A percentile compares a stretch with the other conserved stretches of the same genome.
phyloP scores from a whole-genome alignment of 257 asterid genomes.

The Nicotiana noctiflora region DNA sequence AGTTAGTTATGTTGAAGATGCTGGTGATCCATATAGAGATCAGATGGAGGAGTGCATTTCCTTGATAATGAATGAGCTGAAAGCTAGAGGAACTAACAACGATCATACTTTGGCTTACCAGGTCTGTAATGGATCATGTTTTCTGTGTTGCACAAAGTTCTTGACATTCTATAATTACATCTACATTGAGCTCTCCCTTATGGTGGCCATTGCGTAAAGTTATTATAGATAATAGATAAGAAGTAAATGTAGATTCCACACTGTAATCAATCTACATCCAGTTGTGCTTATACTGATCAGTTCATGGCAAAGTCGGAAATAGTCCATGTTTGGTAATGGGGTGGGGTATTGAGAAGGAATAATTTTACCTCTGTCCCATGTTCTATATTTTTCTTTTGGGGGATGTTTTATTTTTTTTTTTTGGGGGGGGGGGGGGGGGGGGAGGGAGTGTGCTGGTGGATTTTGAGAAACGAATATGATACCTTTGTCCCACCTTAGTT shows the following conservation, averaged over 20 bases:
- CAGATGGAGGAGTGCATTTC: slow-evolving; percentile 95
- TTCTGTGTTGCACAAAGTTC: neutral
- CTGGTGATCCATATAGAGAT: slow-evolving; percentile 86
- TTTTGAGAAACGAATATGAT: neutral
- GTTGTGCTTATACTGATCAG: neutral
- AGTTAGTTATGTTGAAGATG: slow-evolving; percentile 81
- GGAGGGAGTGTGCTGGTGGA: neutral
- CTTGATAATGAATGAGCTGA: slow-evolving; percentile 87
- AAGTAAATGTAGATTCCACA: neutral
- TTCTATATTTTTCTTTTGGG: no score
- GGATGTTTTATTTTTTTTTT: no score
- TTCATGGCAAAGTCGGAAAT: neutral
- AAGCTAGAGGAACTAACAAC: slow-evolving; percentile 62
- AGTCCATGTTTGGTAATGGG: neutral
- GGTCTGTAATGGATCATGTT: slow-evolving; percentile 33
- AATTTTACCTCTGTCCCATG: no score
- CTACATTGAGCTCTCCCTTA: neutral
- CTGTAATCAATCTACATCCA: neutral
- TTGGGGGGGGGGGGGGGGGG: no score
- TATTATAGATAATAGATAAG: neutral
- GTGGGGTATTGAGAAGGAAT: no score
- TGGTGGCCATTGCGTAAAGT: neutral
- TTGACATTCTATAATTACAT: neutral
- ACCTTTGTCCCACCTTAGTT: neutral
- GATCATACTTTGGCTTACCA: slow-evolving; percentile 85